Base-by-base conservation (phyloP, 2,329 filamentous ascomycete species). In the Intubia oerlemansii region DNA sequence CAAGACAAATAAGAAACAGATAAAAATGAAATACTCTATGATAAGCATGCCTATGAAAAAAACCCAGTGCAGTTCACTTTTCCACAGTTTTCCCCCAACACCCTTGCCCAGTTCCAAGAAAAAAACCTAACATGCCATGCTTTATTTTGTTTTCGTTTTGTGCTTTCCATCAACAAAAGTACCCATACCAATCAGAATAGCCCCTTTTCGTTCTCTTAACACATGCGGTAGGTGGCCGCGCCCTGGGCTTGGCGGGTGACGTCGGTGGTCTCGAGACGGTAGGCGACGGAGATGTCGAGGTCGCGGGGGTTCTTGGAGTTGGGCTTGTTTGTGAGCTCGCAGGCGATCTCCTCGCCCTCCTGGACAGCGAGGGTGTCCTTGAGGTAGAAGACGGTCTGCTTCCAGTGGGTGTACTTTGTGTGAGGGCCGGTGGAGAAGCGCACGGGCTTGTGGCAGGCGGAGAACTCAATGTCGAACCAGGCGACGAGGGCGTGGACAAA, bases 361-460 rank as follows among this genome's bases (percentile, higher is more conserved):
- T 91, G 75, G 21, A 92, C 82, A 12, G 84, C 95, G 38, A 98
- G 59, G 19, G 92, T 79, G 41, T 98, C 84, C 45, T 78, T 70
- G 38, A 98, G 63, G 57, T 98, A 98, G 59, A 98, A 95, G 37
- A 98, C 88, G 10, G 88, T 98, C 62, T 98, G 88, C 61, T 98
- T 98, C 88, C 88, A 98, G 65, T 98, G 88, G 12, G 88, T 98
- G 59, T 95, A 95, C 59, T 93, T 95, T 43, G 85, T 90, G 56
- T 95, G 88, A 17, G 88, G 88, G 14, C 88, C 88, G 12, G 88
- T 98, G 30, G 80, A 91, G 65, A 98, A 98, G 46, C 74, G 70
- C 47, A 98, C 82, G 18, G 82, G 79, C 66, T 95, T 95, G 66
- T 98, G 88, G 66, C 88, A 95, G 34, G 82, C 84, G 29, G 79